These are phyloP conservation scores for Malbranchea zuffiana DNA, from an alignment of 2,329 filamentous ascomycete genomes.

Conservation along the genomic window DNA sequence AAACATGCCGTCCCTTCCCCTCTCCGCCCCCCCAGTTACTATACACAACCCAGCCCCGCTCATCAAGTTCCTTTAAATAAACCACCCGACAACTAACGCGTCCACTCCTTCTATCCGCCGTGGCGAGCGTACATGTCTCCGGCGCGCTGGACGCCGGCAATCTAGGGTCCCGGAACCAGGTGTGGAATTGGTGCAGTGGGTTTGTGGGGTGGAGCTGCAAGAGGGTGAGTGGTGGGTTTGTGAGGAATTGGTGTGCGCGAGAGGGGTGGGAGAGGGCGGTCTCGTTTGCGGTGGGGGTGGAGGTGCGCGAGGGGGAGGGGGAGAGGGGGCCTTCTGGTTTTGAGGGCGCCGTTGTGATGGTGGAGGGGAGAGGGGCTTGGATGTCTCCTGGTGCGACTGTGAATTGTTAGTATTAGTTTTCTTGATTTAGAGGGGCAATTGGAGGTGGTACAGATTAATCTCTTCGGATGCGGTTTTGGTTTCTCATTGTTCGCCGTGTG, in stretches of 20 bases:
- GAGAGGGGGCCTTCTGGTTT: too few species aligned
- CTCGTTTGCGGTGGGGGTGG: slow-evolving; percentile 28
- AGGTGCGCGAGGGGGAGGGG: slow-evolving; percentile 22
- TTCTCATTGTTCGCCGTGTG: background rate
- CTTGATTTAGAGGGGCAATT: background rate
- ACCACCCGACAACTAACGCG: slow-evolving; percentile 76
- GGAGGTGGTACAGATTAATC: slow-evolving; percentile 29
- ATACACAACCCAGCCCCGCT: slow-evolving; percentile 77
- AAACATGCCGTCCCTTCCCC: slow-evolving; percentile 34
- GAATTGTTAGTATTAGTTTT: slow-evolving; percentile 3
- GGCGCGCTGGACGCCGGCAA: slow-evolving; percentile 56
- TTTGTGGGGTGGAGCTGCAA: slow-evolving; percentile 33
- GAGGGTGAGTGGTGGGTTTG: slow-evolving; percentile 33
- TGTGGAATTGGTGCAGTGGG: slow-evolving; percentile 76
- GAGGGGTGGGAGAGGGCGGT: slow-evolving; percentile 30
- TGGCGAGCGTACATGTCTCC: slow-evolving; percentile 80
- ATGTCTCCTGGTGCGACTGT: slow-evolving; percentile 37
- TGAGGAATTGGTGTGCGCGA: slow-evolving; percentile 34
- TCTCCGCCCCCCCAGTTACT: slow-evolving; percentile 72
- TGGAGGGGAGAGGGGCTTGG: slow-evolving; percentile 14
- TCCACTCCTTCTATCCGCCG: slow-evolving; percentile 70
- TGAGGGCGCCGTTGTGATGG: slow-evolving; percentile 3
- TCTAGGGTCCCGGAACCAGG: slow-evolving; percentile 73
- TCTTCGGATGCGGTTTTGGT: slow-evolving; percentile 25
- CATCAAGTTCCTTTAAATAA: slow-evolving; percentile 90